Percentiles rank a stretch among this genome's conserved stretches.
Evolutionary conservation across 768 basidiomycete genomes (phyloP).

Genomic region (Phylloporus scabripes): DNA sequence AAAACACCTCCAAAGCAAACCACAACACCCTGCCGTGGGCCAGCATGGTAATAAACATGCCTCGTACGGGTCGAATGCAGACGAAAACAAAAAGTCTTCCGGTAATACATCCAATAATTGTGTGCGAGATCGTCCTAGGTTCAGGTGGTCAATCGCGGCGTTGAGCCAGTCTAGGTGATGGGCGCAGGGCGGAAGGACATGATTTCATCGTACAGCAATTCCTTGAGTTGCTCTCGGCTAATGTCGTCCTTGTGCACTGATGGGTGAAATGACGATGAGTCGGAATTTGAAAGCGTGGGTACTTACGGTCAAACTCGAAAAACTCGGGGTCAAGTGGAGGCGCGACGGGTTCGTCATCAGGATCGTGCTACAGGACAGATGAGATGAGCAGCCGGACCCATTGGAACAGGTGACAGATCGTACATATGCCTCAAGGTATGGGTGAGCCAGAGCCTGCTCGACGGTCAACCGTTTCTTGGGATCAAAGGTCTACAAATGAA

Average conservation of each 20-base stretch:
- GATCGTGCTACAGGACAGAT: conserved; percentile 63
- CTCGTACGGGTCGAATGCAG: neutral
- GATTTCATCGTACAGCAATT: conserved; percentile 91
- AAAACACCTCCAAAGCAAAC: neutral
- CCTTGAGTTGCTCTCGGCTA: conserved; percentile 91
- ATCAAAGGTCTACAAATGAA: conserved; percentile 73
- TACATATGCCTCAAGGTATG: conserved; percentile 91
- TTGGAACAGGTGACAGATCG: conserved; percentile 20
- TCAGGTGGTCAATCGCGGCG: neutral
- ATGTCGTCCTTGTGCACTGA: conserved; percentile 93
- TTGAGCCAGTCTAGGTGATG: conserved; percentile 32
- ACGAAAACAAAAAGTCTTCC: neutral
- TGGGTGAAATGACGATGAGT: conserved; percentile 2
- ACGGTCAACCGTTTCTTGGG: conserved; percentile 96
- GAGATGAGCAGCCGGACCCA: conserved; percentile 7
- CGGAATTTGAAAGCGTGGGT: neutral
- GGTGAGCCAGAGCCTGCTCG: conserved; percentile 91
- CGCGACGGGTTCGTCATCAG: conserved; percentile 93
- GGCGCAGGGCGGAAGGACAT: conserved; percentile 75
- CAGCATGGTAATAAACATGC: neutral
- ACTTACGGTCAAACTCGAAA: conserved; percentile 93
- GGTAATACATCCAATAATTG: conserved; percentile 3
- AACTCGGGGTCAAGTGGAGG: conserved; percentile 94
- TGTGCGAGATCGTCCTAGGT: conserved; percentile 1
- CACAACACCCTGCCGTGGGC: neutral